These are phyloP conservation scores for Kalanchoe fedtschenkoi DNA, from an alignment of 164 flowering plant genomes.

Conservation along the genomic window DNA sequence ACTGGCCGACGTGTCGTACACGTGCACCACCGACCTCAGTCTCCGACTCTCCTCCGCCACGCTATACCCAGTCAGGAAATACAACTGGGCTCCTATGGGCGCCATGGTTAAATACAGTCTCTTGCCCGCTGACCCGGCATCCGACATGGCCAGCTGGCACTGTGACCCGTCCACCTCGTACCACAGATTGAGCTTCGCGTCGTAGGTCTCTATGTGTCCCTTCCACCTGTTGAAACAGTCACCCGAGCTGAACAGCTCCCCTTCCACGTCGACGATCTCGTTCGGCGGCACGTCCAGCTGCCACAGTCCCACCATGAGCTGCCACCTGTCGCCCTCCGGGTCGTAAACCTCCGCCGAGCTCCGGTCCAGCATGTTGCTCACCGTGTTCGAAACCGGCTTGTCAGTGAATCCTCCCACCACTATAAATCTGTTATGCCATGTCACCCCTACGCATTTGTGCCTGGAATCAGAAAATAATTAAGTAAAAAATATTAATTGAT, in stretches of 20 bases:
- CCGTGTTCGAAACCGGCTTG: constrained; percentile 15
- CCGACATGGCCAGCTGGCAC: background rate
- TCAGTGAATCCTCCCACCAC: constrained; percentile 51
- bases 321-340: constrained; percentile 25
- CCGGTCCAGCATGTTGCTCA: constrained; percentile 14
- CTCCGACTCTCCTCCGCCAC: constrained; percentile 16
- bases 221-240: constrained; percentile 56
- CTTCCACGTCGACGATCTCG: constrained; percentile 43
- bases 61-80: constrained; percentile 45
- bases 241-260: constrained; percentile 44
- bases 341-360: constrained; percentile 60
- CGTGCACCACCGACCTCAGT: constrained; percentile 29
- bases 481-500: too few relatives aligned
- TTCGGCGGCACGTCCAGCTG: constrained; percentile 54
- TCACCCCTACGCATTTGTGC: constrained; percentile 52
- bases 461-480: too few relatives aligned
- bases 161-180: constrained; percentile 39
- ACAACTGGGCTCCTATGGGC: constrained; percentile 34
- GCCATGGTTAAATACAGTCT: constrained; percentile 47
- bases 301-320: constrained; percentile 42
- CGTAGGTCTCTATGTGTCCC: constrained; percentile 53
- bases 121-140: constrained; percentile 7
- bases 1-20: constrained; percentile 35
- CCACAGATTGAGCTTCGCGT: constrained; percentile 47
- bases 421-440: constrained; percentile 44